These are phyloP conservation scores for Nematocida homosporus DNA, from an alignment of 371 early-diverging fungal species.

Conservation along the genomic window DNA sequence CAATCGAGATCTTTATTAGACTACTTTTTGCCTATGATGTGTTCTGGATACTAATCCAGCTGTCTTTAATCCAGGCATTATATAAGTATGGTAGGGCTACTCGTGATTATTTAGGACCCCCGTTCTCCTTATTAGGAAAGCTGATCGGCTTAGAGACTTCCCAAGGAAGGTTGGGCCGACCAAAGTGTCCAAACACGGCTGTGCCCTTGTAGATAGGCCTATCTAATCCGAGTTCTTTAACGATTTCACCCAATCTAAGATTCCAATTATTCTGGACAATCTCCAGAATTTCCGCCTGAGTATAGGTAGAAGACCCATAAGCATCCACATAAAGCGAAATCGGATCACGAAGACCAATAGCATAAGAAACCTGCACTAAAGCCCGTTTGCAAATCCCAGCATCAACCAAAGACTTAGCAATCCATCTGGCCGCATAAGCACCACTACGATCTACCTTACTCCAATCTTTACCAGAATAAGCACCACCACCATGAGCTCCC, in stretches of 20 bases:
- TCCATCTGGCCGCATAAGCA: conserved; percentile 96
- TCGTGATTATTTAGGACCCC: neutral
- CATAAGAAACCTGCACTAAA: conserved; percentile 94
- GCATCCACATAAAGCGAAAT: conserved; percentile 90
- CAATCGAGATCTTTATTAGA: too few relatives aligned
- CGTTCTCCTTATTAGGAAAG: conserved; percentile 24
- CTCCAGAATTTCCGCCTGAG: conserved; percentile 78
- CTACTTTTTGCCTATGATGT: too few relatives aligned
- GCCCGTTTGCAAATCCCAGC: conserved; percentile 85
- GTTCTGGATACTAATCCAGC: neutral
- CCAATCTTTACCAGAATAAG: conserved; percentile 98
- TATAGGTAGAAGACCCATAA: conserved; percentile 83
- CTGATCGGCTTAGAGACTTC: conserved; percentile 53
- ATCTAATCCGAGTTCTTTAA: conserved; percentile 87
- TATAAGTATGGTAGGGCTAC: neutral
- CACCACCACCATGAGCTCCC: conserved; percentile 99
- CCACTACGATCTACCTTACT: conserved; percentile 99
- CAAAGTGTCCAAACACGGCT: conserved; percentile 96
- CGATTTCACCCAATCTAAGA: conserved; percentile 91
- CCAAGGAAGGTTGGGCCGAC: conserved; percentile 88
- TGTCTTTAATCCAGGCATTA: too few relatives aligned
- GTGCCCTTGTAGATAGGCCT: conserved; percentile 93
- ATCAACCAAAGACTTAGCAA: conserved; percentile 83
- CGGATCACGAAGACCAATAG: conserved; percentile 96
- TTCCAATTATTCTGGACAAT: conserved; percentile 93